These are phyloP conservation scores for Grosmannia serpens DNA, from an alignment of 2,329 filamentous ascomycete genomes.

Conservation along the genomic window DNA sequence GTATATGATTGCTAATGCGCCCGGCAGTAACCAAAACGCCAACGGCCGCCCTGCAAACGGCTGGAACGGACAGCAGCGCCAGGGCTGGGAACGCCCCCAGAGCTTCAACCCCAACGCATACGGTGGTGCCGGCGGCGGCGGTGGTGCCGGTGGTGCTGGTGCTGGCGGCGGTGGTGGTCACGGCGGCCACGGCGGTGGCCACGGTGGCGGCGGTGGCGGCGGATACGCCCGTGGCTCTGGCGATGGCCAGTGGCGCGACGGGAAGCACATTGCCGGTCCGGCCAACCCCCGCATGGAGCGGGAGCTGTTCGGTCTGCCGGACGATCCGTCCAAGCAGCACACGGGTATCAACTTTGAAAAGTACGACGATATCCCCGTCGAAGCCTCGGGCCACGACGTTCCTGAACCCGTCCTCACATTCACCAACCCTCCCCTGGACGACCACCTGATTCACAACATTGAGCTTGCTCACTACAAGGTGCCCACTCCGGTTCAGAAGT, in stretches of 20 bases:
- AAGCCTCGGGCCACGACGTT: slow-evolving; percentile 87
- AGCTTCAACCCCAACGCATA: slow-evolving; percentile 54
- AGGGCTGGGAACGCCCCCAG: slow-evolving; percentile 17
- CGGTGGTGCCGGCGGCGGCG: slow-evolving; percentile 34
- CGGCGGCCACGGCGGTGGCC: slow-evolving; percentile 18
- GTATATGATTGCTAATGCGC: not conserved
- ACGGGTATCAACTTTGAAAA: slow-evolving; percentile 99
- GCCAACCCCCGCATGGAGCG: slow-evolving; percentile 83
- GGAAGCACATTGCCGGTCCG: slow-evolving; percentile 89
- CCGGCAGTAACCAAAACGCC: slow-evolving; percentile 34
- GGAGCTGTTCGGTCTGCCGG: slow-evolving; percentile 82
- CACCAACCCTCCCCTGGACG: slow-evolving; percentile 88
- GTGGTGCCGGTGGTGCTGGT: slow-evolving; percentile 30
- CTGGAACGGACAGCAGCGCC: slow-evolving; percentile 14
- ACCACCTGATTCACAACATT: slow-evolving; percentile 89
- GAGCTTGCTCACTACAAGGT: slow-evolving; percentile 88
- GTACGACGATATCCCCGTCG: slow-evolving; percentile 98
- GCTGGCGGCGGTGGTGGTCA: slow-evolving; percentile 17
- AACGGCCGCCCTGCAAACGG: slow-evolving; percentile 23
- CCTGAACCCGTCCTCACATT: slow-evolving; percentile 86
- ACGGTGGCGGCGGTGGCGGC: slow-evolving; percentile 34
- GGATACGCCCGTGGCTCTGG: slow-evolving; percentile 67
- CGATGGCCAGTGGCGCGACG: slow-evolving; percentile 92
- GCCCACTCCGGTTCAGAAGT: slow-evolving; percentile 96
- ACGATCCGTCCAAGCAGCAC: slow-evolving; percentile 90